Evolutionary conservation across 495 filamentous ascomycete species (phyloP).

Genomic region (Penicillium macrosclerotiorum): DNA sequence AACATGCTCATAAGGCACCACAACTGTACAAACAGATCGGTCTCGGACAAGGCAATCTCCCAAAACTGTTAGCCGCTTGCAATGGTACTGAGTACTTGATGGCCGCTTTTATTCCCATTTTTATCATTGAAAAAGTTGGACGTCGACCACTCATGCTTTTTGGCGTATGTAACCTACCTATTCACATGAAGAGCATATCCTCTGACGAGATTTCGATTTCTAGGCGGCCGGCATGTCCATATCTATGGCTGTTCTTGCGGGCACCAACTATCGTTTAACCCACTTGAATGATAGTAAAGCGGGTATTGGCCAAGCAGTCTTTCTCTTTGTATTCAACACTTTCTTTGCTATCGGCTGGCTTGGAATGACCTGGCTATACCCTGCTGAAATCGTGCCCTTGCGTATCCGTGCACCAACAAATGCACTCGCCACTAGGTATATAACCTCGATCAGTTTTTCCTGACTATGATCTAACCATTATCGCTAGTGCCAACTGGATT

Average conservation of each 20-base stretch:
- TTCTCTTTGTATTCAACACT: constrained; percentile 62
- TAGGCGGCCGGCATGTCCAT: constrained; percentile 54
- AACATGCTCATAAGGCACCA: constrained; percentile 44
- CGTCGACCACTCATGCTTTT: constrained; percentile 66
- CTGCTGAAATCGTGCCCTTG: constrained; percentile 57
- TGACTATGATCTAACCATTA: neutral
- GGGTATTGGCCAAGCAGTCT: constrained; percentile 44
- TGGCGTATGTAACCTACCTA: constrained; percentile 38
- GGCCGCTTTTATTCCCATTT: constrained; percentile 64
- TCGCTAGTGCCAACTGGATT: constrained; percentile 20
- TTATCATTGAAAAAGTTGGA: constrained; percentile 62
- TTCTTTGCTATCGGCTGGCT: constrained; percentile 73
- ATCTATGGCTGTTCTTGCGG: constrained; percentile 60
- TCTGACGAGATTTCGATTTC: neutral
- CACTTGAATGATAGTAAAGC: constrained; percentile 31
- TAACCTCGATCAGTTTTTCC: neutral
- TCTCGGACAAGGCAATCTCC: constrained; percentile 38
- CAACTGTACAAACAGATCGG: constrained; percentile 36
- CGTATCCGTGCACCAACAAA: constrained; percentile 26
- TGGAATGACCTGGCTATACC: constrained; percentile 69
- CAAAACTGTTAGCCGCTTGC: constrained; percentile 47
- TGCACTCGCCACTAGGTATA: constrained; percentile 16
- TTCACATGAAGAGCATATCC: neutral
- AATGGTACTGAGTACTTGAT: constrained; percentile 69
- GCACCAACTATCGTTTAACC: constrained; percentile 35